These are phyloP conservation scores for Pseudognaphalium luteoalbum DNA, from an alignment of 129 eudicot species.

Conservation along the genomic window DNA sequence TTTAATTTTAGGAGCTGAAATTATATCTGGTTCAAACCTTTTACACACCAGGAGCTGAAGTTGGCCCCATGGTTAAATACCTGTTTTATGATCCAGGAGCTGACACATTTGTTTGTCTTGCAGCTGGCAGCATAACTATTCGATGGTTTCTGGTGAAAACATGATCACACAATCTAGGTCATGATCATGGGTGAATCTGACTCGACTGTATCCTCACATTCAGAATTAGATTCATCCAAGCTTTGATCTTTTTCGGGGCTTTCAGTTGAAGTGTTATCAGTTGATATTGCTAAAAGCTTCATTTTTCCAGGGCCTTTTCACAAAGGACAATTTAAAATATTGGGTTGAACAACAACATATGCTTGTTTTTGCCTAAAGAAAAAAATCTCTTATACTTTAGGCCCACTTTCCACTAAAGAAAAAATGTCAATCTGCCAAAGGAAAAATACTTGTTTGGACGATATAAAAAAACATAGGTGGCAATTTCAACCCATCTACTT, in stretches of 20 bases:
- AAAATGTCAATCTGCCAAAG: slow-evolving; percentile 57
- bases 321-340: slow-evolving; percentile 51
- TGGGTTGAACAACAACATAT: slow-evolving; percentile 50
- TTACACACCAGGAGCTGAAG: slow-evolving; percentile 2
- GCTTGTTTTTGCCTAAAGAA: slow-evolving; percentile 45
- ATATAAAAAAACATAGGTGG: background rate
- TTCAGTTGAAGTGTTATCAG: slow-evolving; percentile 16
- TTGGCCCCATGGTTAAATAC: slow-evolving; percentile 15
- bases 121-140: slow-evolving; percentile 32
- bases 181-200: slow-evolving; percentile 33
- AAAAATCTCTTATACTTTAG: slow-evolving; percentile 44
- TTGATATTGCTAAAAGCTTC: slow-evolving; percentile 28
- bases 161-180: slow-evolving; percentile 16
- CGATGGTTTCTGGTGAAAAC: slow-evolving; percentile 26
- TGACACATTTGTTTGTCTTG: slow-evolving; percentile 10
- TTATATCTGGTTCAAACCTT: slow-evolving; percentile 30
- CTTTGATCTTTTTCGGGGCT: slow-evolving; percentile 26
- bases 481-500: background rate
- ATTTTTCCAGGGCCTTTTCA: slow-evolving; percentile 59
- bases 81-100: slow-evolving; percentile 22
- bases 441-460: background rate
- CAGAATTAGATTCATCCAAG: slow-evolving; percentile 28
- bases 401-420: slow-evolving; percentile 50
- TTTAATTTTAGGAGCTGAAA: slow-evolving; percentile 5
- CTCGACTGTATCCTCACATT: slow-evolving; percentile 16